These are phyloP conservation scores for Cercospora zeina DNA, from an alignment of 2,329 filamentous ascomycete species.

Conservation along the genomic window DNA sequence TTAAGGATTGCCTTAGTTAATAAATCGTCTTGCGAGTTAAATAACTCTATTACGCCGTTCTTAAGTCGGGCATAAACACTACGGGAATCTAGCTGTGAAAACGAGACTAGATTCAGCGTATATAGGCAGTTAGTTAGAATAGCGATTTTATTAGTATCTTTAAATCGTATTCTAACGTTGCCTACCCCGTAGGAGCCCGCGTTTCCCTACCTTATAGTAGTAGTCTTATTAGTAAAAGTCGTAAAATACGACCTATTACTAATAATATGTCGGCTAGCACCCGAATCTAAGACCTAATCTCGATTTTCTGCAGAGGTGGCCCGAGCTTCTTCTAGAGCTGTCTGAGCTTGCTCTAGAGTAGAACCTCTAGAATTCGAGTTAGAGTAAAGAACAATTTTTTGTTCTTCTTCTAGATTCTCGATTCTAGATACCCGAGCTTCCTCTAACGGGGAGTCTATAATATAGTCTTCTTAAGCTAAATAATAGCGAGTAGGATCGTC, in stretches of 20 bases:
- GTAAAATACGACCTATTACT: no score
- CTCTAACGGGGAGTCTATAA: not conserved
- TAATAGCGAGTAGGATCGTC: not conserved
- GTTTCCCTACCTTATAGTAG: slow-evolving; percentile 11
- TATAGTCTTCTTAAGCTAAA: not conserved
- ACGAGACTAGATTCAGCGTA: slow-evolving; percentile 4
- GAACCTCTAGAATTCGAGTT: no score
- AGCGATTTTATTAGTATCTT: slow-evolving; percentile 10
- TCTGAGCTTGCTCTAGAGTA: no score
- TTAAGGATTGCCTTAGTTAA: slow-evolving; percentile 9
- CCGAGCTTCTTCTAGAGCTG: no score
- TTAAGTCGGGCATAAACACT: not conserved
- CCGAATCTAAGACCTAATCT: no score
- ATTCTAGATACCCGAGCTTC: no score
- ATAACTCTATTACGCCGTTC: slow-evolving; percentile 10
- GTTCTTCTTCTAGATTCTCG: no score
- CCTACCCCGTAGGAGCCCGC: not conserved
- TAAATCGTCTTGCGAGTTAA: not conserved
- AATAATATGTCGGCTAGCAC: no score
- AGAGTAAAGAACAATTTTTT: no score
- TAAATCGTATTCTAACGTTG: not conserved
- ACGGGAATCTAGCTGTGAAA: slow-evolving; percentile 12
- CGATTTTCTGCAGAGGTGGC: no score
- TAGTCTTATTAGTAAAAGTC: no score
- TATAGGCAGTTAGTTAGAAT: slow-evolving; percentile 16